These are phyloP conservation scores for Ophiostoma sp. DNA, from an alignment of 2,329 filamentous ascomycete genomes.

Conservation along the genomic window DNA sequence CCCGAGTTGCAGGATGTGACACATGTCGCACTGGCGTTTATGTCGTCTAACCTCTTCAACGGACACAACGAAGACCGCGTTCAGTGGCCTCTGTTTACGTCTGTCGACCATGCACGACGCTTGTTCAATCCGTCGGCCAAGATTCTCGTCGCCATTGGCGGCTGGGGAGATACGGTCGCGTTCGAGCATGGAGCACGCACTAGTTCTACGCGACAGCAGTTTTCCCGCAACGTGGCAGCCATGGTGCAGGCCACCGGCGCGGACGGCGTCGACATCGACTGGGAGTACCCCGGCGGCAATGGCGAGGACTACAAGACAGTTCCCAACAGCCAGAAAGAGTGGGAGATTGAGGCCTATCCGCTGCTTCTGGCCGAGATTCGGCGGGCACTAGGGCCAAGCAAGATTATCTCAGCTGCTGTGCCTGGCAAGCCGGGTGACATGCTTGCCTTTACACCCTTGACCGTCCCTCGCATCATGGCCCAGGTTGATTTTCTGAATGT, in stretches of 20 bases:
- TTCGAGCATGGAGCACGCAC: constrained; percentile 54
- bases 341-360: constrained; percentile 58
- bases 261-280: constrained; percentile 64
- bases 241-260: constrained; percentile 59
- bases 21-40: constrained; percentile 55
- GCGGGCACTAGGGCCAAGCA: constrained; percentile 49
- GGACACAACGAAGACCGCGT: constrained; percentile 31
- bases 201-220: constrained; percentile 48
- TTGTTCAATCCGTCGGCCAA: constrained; percentile 51
- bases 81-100: constrained; percentile 50
- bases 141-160: constrained; percentile 65
- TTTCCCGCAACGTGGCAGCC: constrained; percentile 57
- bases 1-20: constrained; percentile 43
- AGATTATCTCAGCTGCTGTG: constrained; percentile 61
- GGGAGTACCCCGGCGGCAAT: constrained; percentile 60
- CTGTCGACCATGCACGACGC: constrained; percentile 43
- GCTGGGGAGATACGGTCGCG: constrained; percentile 64
- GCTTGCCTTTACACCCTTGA: constrained; percentile 55
- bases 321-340: constrained; percentile 53
- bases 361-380: constrained; percentile 56
- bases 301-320: constrained; percentile 61
- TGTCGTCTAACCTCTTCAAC: constrained; percentile 50
- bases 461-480: constrained; percentile 53
- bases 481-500: constrained; percentile 63
- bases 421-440: constrained; percentile 59